These are phyloP conservation scores for Penicillium herquei DNA, from an alignment of 495 filamentous ascomycete genomes.

Conservation along the genomic window DNA sequence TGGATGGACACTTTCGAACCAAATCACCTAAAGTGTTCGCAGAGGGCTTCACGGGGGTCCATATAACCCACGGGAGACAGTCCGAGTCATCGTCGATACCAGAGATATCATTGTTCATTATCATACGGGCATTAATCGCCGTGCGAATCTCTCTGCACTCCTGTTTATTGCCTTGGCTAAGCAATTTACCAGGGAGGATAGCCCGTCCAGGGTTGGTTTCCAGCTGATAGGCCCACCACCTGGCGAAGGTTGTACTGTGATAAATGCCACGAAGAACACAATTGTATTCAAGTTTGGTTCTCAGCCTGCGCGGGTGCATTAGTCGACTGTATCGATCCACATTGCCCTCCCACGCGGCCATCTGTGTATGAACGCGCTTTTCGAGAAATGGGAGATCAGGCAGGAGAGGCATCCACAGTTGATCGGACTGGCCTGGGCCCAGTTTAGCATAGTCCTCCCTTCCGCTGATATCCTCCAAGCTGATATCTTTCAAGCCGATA, in stretches of 20 bases:
- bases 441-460: constrained; percentile 11
- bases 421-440: constrained; percentile 10
- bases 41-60: constrained; percentile 14
- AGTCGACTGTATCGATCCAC: constrained; percentile 28
- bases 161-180: constrained; percentile 5
- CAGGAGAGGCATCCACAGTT: constrained; percentile 23
- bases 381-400: constrained; percentile 25
- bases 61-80: constrained; percentile 20
- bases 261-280: constrained; percentile 27
- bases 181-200: constrained; percentile 12
- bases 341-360: constrained; percentile 27
- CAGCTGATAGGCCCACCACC: constrained; percentile 25
- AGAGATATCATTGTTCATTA: constrained; percentile 25
- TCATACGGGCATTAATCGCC: constrained; percentile 21
- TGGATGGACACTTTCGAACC: constrained; percentile 16
- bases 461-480: constrained; percentile 12
- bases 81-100: constrained; percentile 13
- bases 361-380: constrained; percentile 22
- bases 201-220: constrained; percentile 12
- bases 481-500: constrained; percentile 16
- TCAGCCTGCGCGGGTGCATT: constrained; percentile 13
- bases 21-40: constrained; percentile 12
- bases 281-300: constrained; percentile 13
- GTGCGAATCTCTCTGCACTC: constrained; percentile 14
- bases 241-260: constrained; percentile 25